A percentile compares a stretch with the other conserved stretches of the same genome.
phyloP scores from a whole-genome alignment of 257 asterid species.

The Ligustrum vulgare region DNA sequence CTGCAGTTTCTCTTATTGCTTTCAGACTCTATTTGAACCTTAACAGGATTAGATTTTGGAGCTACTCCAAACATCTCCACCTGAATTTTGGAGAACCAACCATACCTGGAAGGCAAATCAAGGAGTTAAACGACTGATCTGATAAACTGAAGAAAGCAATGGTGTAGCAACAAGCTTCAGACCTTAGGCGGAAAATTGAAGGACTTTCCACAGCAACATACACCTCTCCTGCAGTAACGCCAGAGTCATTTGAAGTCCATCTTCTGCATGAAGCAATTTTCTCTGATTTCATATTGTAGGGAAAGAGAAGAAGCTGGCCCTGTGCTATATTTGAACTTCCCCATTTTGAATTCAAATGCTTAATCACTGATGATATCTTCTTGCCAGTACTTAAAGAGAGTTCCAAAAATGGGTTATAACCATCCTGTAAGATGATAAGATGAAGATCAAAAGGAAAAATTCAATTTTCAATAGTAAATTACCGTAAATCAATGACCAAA shows the following conservation, averaged over 20 bases:
- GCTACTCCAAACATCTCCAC: slow-evolving; percentile 30
- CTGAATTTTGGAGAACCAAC: slow-evolving; percentile 59
- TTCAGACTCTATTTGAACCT: slow-evolving; percentile 33
- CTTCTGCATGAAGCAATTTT: slow-evolving; percentile 50
- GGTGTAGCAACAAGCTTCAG: slow-evolving; percentile 20
- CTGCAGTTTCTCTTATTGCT: slow-evolving; percentile 31
- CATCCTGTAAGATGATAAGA: slow-evolving; percentile 54
- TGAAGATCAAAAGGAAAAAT: slow-evolving; percentile 5
- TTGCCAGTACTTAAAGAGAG: slow-evolving; percentile 69
- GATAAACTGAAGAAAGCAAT: slow-evolving; percentile 9
- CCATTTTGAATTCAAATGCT: slow-evolving; percentile 83
- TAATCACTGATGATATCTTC: slow-evolving; percentile 79
- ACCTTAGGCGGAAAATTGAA: slow-evolving; percentile 81
- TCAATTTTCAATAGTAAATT: not conserved
- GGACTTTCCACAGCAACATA: slow-evolving; percentile 58
- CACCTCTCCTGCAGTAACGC: slow-evolving; percentile 69
- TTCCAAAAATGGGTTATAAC: slow-evolving; percentile 84
- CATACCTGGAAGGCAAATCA: slow-evolving; percentile 57
- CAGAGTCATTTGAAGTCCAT: slow-evolving; percentile 65
- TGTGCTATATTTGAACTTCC: slow-evolving; percentile 40
- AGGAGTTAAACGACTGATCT: slow-evolving; percentile 14
- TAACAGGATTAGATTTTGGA: slow-evolving; percentile 34
- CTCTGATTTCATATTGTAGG: slow-evolving; percentile 49
- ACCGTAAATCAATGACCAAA: not conserved
- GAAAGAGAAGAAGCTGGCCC: slow-evolving; percentile 74